Evolutionary conservation across 2,329 filamentous ascomycete species (phyloP).

Genomic region (Epichloe typhina): DNA sequence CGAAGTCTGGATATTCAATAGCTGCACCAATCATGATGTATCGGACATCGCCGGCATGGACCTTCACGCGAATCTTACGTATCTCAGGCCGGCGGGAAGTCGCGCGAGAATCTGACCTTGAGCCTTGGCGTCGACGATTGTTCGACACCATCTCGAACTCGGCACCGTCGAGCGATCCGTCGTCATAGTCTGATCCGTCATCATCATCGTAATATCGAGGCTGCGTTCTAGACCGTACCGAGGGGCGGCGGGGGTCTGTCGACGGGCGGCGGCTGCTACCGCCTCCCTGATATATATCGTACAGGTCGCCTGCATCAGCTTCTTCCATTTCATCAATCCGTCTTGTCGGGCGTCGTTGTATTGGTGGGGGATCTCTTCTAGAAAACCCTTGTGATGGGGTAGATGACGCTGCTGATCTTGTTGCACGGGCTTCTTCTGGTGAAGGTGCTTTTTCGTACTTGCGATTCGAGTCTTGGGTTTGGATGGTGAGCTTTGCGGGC

Average conservation of each 20-base stretch:
- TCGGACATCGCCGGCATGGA: slow-evolving; percentile 79
- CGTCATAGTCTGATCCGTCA: slow-evolving; percentile 61
- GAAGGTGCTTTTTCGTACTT: slow-evolving; percentile 43
- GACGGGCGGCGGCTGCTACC: slow-evolving; percentile 25
- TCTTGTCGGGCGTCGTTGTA: slow-evolving; percentile 16
- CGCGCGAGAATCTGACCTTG: slow-evolving; percentile 37
- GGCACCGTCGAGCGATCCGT: slow-evolving; percentile 56
- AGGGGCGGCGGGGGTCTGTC: slow-evolving; percentile 18
- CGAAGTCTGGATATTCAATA: slow-evolving; percentile 64
- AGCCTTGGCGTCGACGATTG: slow-evolving; percentile 31
- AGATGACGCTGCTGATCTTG: slow-evolving; percentile 31
- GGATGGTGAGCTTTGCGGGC: slow-evolving; percentile 51
- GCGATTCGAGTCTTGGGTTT: slow-evolving; percentile 37
- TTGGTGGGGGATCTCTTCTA: slow-evolving; percentile 22
- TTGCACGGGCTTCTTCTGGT: slow-evolving; percentile 23
- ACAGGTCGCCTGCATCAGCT: slow-evolving; percentile 56
- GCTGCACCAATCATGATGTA: slow-evolving; percentile 75
- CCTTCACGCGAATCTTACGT: slow-evolving; percentile 77
- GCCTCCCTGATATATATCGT: slow-evolving; percentile 43
- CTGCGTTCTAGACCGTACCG: slow-evolving; percentile 22
- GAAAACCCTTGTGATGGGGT: slow-evolving; percentile 32
- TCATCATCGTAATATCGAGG: slow-evolving; percentile 68
- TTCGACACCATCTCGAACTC: slow-evolving; percentile 69
- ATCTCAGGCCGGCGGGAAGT: slow-evolving; percentile 51
- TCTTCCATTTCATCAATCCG: slow-evolving; percentile 41